Evolutionary conservation across 805 yeast genomes (phyloP).

Genomic region (Metschnikowia cerradonensis): DNA sequence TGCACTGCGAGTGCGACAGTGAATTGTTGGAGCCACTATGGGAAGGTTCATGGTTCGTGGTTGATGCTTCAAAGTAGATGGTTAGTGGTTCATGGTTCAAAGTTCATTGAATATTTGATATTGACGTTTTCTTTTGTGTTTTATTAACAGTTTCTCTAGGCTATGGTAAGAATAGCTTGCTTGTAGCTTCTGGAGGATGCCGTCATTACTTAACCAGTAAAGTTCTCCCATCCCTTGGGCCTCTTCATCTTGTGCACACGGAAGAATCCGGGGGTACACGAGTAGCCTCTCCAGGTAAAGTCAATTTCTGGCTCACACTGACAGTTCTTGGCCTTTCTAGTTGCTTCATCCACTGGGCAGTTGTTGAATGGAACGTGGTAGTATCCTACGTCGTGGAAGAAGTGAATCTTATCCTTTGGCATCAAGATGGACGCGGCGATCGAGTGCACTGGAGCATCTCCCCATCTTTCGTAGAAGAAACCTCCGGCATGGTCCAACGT

Average conservation of each 20-base stretch:
- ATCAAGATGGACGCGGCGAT: constrained; percentile 78
- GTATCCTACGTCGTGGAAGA: constrained; percentile 82
- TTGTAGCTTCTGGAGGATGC: neutral
- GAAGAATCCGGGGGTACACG: constrained; percentile 64
- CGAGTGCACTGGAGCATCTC: constrained; percentile 87
- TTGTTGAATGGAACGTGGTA: constrained; percentile 76
- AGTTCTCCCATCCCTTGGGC: constrained; percentile 69
- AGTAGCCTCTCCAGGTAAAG: constrained; percentile 70
- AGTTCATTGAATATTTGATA: too few species aligned
- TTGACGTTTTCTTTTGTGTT: too few species aligned
- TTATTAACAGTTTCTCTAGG: neutral
- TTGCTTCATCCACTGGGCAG: constrained; percentile 66
- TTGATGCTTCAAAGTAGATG: too few species aligned
- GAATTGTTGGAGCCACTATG: too few species aligned
- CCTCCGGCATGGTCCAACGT: constrained; percentile 68
- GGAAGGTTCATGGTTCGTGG: too few species aligned
- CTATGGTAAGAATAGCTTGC: neutral
- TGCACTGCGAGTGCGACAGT: too few species aligned
- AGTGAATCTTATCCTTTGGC: constrained; percentile 63
- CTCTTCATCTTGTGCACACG: constrained; percentile 50
- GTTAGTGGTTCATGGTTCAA: too few species aligned
- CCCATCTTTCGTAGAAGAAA: constrained; percentile 86
- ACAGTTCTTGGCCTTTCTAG: constrained; percentile 61
- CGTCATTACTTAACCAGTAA: constrained; percentile 12
- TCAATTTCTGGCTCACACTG: constrained; percentile 68